Evolutionary conservation across 2,329 filamentous ascomycete species (phyloP).

Genomic region (Zarea fungicola): DNA sequence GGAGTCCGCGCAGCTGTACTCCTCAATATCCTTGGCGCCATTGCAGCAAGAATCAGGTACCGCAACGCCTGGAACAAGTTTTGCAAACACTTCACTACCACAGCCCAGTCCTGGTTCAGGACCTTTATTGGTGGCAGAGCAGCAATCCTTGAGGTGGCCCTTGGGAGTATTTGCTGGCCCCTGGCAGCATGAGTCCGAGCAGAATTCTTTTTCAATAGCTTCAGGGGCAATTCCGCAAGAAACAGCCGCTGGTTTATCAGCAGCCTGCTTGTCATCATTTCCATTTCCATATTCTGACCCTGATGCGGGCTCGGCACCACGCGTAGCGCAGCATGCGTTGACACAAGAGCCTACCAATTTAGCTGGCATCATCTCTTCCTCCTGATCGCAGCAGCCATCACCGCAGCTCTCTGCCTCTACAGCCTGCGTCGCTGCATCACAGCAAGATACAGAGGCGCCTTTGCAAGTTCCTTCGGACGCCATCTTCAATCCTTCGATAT

Average conservation of each 20-base stretch:
- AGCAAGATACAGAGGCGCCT: background rate
- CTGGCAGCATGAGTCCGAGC: no score
- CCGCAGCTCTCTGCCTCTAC: background rate
- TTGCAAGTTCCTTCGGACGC: slow-evolving; percentile 9
- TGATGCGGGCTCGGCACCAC: background rate
- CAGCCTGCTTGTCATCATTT: no score
- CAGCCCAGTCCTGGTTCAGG: background rate
- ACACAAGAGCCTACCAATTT: background rate
- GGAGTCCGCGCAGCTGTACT: background rate
- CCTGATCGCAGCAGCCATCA: background rate
- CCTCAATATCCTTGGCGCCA: background rate
- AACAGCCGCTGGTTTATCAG: no score
- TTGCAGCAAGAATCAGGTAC: slow-evolving; percentile 12
- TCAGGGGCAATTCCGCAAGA: no score
- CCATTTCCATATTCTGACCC: no score
- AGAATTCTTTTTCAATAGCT: no score
- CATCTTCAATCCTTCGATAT: no score
- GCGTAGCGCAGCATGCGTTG: background rate
- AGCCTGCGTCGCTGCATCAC: background rate
- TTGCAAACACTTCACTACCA: no score
- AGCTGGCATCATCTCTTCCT: no score
- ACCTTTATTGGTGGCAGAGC: no score
- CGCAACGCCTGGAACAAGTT: background rate
- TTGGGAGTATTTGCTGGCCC: no score
- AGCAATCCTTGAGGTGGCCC: no score